Evolutionary conservation across 495 filamentous ascomycete genomes (phyloP).

Genomic region (Penicillium coffeae): DNA sequence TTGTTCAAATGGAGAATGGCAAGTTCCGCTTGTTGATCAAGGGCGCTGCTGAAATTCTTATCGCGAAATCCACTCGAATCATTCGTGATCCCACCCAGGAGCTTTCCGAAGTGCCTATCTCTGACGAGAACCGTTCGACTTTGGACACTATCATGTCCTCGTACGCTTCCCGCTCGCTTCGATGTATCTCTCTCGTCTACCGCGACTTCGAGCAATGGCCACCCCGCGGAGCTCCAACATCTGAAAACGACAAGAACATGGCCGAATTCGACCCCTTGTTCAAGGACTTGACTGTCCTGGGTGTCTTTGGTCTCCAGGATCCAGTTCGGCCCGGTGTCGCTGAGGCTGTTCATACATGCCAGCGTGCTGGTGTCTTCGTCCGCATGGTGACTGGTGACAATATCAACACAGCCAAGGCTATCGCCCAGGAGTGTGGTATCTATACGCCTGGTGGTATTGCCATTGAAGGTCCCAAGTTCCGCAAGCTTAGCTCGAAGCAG

Average conservation of each 20-base stretch:
- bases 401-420: slow-evolving; percentile 77
- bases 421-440: slow-evolving; percentile 81
- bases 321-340: slow-evolving; percentile 73
- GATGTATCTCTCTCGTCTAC: slow-evolving; percentile 84
- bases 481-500: slow-evolving; percentile 60
- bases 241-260: slow-evolving; percentile 65
- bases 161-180: slow-evolving; percentile 78
- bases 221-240: slow-evolving; percentile 59
- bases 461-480: slow-evolving; percentile 80
- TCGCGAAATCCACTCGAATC: slow-evolving; percentile 66
- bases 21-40: slow-evolving; percentile 75
- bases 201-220: slow-evolving; percentile 90
- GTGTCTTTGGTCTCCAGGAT: slow-evolving; percentile 84
- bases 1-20: slow-evolving; percentile 62
- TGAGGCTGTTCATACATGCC: slow-evolving; percentile 71
- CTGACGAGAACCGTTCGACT: slow-evolving; percentile 53
- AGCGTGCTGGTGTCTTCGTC: slow-evolving; percentile 76
- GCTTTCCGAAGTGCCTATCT: slow-evolving; percentile 52
- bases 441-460: slow-evolving; percentile 68
- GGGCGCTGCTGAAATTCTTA: slow-evolving; percentile 84
- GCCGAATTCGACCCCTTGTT: slow-evolving; percentile 78
- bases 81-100: slow-evolving; percentile 66
- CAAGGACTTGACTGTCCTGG: slow-evolving; percentile 71
- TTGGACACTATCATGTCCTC: slow-evolving; percentile 63
- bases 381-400: slow-evolving; percentile 94